Evolutionary conservation across 73 alveolate genomes (phyloP).

Genomic region (Tetrahymena elliotti): DNA sequence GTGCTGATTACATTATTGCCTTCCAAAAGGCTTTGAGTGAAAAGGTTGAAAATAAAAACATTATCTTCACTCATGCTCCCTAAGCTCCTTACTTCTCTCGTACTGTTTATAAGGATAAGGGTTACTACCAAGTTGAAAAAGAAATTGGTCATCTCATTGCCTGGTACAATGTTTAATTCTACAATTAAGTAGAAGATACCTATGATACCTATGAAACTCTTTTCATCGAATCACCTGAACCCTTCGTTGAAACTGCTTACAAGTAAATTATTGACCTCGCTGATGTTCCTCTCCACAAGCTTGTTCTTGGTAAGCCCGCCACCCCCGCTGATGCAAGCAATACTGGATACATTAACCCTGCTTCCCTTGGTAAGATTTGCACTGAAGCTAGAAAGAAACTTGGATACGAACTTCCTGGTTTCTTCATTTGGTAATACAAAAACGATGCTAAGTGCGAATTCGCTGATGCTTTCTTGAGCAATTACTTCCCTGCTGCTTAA

Average conservation of each 20-base stretch:
- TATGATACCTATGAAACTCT: not conserved
- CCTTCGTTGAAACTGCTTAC: not conserved
- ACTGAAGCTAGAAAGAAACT: not conserved
- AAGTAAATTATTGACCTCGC: not conserved
- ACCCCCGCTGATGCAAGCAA: not conserved
- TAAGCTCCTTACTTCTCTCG: not conserved
- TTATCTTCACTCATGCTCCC: not conserved
- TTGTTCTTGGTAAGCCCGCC: constrained; percentile 1
- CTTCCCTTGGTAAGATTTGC: not conserved
- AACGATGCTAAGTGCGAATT: not conserved
- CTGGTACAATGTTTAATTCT: not conserved
- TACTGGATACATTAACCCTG: not conserved
- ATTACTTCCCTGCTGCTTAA: not conserved
- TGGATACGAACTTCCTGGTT: not conserved
- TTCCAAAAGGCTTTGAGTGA: not conserved
- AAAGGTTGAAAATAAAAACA: not conserved
- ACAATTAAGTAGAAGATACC: not conserved
- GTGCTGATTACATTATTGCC: not conserved
- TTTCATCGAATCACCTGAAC: not conserved
- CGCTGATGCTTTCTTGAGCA: not conserved
- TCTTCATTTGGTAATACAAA: not conserved
- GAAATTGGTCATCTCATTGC: not conserved
- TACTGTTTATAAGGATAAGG: not conserved
- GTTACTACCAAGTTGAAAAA: not conserved
- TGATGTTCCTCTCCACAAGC: not conserved